Base-by-base conservation (phyloP, 2,329 filamentous ascomycete species). In the Fusarium poae region DNA sequence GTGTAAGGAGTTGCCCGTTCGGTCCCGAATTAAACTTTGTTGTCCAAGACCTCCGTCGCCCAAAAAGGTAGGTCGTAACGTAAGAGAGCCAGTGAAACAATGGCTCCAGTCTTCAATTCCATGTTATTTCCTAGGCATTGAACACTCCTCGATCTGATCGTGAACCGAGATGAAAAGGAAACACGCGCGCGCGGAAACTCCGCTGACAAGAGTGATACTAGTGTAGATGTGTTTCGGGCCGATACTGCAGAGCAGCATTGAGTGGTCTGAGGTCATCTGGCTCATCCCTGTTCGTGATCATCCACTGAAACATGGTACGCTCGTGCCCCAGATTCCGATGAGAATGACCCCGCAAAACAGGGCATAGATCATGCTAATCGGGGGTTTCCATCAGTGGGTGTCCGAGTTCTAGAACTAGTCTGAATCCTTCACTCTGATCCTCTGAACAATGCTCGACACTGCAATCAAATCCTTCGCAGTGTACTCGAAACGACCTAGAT, bases 171-270 rank as follows among this genome's bases (percentile, higher is more conserved):
- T 64, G 46, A 42, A 40, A 35, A 50, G 23, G 23, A 37, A 44
- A 45, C 39, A 34, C 18, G 27, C 23, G 15, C 27, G 60, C 51
- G 60, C 62, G 60, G 60, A 65, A 43, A 13, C 62, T 65, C 62
- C 53, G 62, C 62, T 53, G 40, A 60, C 25, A 53, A 65, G 15
- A 65, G 15, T 65, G 61, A 60, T 46, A 35, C 60, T 34, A 37
- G 35, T 6, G 18, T 12, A 10, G 27, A 64, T 55, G 35, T 39
- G 35, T 15, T 53, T 65, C 62, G 62, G 62, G 30, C 62, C 62
- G 62, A 65, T 63, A 29, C 11, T 3, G 16, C 18, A 25, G 15
- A 25, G 21, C 16, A 43, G 40, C 40, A 5, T 35, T 18, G 6
- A 11, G 46, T 25, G 43, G 46, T 25, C 25, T 30, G 44, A 53